Conservation (phyloP, 1,284 basidiomycete species). For the Pulchroboletus neoregius region DNA sequence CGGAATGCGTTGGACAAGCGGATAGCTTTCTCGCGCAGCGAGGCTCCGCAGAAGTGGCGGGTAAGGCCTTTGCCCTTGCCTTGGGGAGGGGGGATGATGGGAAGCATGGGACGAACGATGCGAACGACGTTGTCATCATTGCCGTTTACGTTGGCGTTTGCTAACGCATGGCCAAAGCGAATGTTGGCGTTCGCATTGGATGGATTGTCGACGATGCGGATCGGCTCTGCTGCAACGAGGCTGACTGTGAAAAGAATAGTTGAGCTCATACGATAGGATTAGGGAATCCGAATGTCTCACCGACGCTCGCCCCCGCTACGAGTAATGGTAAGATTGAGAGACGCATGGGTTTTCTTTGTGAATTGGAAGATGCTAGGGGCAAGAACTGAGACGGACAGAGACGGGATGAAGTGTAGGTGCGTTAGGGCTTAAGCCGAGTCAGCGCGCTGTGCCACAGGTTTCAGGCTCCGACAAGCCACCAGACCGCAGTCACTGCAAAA, state of each 20-base stretch:
- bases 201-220: slow-evolving; percentile 21
- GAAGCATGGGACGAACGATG: slow-evolving; percentile 18
- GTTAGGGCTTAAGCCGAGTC: slow-evolving; percentile 1
- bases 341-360: slow-evolving; percentile 20
- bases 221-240: slow-evolving; percentile 29
- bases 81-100: slow-evolving; percentile 5
- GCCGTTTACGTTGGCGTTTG: slow-evolving; percentile 34
- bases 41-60: slow-evolving; percentile 29
- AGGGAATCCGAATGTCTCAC: slow-evolving; percentile 16
- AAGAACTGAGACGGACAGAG: not conserved
- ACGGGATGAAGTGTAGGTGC: slow-evolving; percentile 2
- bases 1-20: slow-evolving; percentile 31
- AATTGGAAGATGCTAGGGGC: slow-evolving; percentile 2
- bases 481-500: not conserved
- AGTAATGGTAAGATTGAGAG: slow-evolving; percentile 28
- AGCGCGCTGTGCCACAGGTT: slow-evolving; percentile 13
- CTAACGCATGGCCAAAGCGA: slow-evolving; percentile 30
- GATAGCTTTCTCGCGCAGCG: slow-evolving; percentile 34
- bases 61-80: slow-evolving; percentile 13
- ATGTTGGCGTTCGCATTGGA: slow-evolving; percentile 32
- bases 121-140: slow-evolving; percentile 32
- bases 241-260: slow-evolving; percentile 16
- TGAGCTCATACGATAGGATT: not conserved
- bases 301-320: slow-evolving; percentile 25
- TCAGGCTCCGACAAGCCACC: slow-evolving; percentile 24